These are phyloP conservation scores for Cyanodermella asteris DNA, from an alignment of 2,329 filamentous ascomycete species.

Conservation along the genomic window DNA sequence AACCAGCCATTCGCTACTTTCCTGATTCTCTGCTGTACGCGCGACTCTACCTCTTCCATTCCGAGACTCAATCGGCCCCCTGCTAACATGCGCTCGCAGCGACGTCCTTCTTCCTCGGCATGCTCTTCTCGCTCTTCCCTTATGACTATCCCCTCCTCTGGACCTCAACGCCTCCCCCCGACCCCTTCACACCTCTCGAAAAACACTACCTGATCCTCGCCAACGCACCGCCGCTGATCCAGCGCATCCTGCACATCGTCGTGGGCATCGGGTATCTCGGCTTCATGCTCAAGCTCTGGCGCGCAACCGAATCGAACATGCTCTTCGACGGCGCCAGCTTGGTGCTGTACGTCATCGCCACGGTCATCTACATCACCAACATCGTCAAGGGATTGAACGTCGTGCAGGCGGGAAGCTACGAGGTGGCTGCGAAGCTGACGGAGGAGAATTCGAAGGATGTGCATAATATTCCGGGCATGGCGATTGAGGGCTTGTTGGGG, in stretches of 20 bases:
- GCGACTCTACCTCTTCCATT: constrained; percentile 2
- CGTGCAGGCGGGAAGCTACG: constrained; percentile 51
- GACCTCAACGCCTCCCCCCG: constrained; percentile 41
- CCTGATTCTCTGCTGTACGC: constrained; percentile 84
- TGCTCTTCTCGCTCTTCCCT: constrained; percentile 88
- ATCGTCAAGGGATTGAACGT: constrained; percentile 86
- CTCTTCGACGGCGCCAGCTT: constrained; percentile 66
- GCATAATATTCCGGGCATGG: constrained; percentile 19
- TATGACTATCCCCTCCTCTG: constrained; percentile 88
- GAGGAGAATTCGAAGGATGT: constrained; percentile 17
- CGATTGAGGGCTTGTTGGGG: constrained; percentile 45
- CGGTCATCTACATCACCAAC: constrained; percentile 86
- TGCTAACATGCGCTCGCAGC: constrained; percentile 25
- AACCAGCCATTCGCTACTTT: constrained; percentile 62
- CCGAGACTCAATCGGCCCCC: constrained; percentile 7
- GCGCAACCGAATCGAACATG: constrained; percentile 79
- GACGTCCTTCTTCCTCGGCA: constrained; percentile 92
- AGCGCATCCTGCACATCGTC: constrained; percentile 82
- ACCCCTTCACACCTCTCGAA: constrained; percentile 58
- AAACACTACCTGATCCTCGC: constrained; percentile 79
- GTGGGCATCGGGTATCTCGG: constrained; percentile 72
- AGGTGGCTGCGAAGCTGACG: constrained; percentile 17
- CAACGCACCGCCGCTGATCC: constrained; percentile 75
- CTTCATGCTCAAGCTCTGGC: constrained; percentile 87
- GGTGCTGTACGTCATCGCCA: constrained; percentile 60